Conservation (phyloP, 1,284 basidiomycete genomes). For the Cutaneotrichosporon curvatum region DNA sequence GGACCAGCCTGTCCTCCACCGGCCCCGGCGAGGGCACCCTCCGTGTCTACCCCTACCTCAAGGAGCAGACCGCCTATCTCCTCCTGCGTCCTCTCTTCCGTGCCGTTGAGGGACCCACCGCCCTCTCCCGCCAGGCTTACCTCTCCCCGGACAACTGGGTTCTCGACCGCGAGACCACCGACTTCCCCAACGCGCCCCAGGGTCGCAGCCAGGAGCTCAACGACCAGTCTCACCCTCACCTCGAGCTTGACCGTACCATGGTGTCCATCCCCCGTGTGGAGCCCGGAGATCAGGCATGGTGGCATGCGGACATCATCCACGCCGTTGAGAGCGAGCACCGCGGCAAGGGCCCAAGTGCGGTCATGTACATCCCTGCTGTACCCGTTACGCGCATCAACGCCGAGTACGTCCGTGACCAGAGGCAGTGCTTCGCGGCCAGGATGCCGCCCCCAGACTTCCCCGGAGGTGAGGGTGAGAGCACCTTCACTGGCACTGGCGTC, state of each 20-base stretch:
- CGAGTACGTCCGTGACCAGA: slow-evolving; percentile 58
- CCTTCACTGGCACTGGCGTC: slow-evolving; percentile 52
- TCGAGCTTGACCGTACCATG: slow-evolving; percentile 61
- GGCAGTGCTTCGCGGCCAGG: slow-evolving; percentile 53
- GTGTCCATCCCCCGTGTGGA: slow-evolving; percentile 63
- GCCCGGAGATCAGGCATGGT: slow-evolving; percentile 71
- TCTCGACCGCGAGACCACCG: slow-evolving; percentile 54
- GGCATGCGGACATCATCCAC: slow-evolving; percentile 74
- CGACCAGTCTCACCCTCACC: slow-evolving; percentile 61
- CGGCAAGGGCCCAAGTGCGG: slow-evolving; percentile 61
- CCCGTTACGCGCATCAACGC: slow-evolving; percentile 62
- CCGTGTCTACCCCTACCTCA: slow-evolving; percentile 65
- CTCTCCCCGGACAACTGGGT: slow-evolving; percentile 58
- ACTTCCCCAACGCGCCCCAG: slow-evolving; percentile 59
- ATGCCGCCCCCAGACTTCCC: slow-evolving; percentile 68
- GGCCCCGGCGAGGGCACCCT: slow-evolving; percentile 66
- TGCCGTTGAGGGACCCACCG: slow-evolving; percentile 15
- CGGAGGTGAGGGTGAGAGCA: slow-evolving; percentile 61
- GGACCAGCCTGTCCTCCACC: slow-evolving; percentile 57
- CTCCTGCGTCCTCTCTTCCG: slow-evolving; percentile 70
- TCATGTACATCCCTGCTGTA: slow-evolving; percentile 71
- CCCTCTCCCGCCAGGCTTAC: slow-evolving; percentile 24
- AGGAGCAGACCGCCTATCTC: slow-evolving; percentile 66
- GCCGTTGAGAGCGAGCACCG: slow-evolving; percentile 60
- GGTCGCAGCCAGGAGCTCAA: slow-evolving; percentile 61